Percentiles rank a stretch among this genome's conserved stretches.
Conservation (phyloP, 345 rosid genomes). For the Anastatica hierochuntica region DNA sequence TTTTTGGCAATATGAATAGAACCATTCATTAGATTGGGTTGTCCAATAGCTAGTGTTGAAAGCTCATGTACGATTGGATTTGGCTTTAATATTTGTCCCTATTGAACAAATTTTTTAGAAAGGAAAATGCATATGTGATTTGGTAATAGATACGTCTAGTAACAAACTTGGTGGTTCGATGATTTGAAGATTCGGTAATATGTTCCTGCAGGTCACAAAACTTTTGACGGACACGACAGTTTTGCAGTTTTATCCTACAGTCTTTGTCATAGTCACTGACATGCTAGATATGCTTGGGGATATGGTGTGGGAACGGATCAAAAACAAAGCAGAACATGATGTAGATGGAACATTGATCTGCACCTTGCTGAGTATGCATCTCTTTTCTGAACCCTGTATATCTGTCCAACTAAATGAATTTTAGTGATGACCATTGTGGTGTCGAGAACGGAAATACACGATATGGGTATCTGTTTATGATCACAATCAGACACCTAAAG, state of each 20-base stretch:
- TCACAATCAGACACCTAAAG: background rate
- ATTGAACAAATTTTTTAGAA: background rate
- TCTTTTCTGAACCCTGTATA: background rate
- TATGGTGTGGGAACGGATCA: slow-evolving; percentile 88
- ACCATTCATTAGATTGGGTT: background rate
- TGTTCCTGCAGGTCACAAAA: slow-evolving; percentile 58
- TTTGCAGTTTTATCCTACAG: slow-evolving; percentile 77
- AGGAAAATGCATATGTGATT: background rate
- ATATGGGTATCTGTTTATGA: slow-evolving; percentile 3
- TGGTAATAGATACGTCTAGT: background rate
- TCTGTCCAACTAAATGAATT: background rate
- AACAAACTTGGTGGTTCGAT: background rate
- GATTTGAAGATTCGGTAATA: background rate
- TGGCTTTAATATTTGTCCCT: background rate
- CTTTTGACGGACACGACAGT: slow-evolving; percentile 93
- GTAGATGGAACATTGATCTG: slow-evolving; percentile 45
- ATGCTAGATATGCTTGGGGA: slow-evolving; percentile 82
- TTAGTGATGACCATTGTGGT: background rate
- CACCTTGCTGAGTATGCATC: slow-evolving; percentile 48
- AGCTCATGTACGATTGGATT: background rate
- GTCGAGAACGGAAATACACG: background rate
- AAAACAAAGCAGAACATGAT: slow-evolving; percentile 66
- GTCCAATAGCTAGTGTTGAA: background rate
- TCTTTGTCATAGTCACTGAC: slow-evolving; percentile 76
- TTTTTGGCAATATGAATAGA: background rate